These are phyloP conservation scores for Zymoseptoria passerinii DNA, from an alignment of 2,329 filamentous ascomycete species.

Conservation along the genomic window DNA sequence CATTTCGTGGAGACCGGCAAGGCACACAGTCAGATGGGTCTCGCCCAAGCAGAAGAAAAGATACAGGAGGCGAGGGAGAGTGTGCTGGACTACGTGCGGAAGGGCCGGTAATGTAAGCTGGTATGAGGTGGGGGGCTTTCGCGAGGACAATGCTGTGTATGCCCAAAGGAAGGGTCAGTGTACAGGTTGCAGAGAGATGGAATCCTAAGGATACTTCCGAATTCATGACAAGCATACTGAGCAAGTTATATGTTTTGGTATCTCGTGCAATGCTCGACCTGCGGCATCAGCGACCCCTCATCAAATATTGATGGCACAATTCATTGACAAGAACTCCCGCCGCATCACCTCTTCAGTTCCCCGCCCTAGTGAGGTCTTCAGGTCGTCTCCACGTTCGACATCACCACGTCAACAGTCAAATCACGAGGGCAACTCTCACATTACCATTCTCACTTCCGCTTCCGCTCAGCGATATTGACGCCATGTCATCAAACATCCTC, in stretches of 20 bases:
- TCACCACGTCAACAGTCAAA: background rate
- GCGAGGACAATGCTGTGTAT: background rate
- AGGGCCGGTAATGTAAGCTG: slow-evolving; percentile 46
- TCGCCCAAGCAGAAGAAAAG: slow-evolving; percentile 70
- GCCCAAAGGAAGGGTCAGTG: background rate
- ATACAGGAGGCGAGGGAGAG: slow-evolving; percentile 66
- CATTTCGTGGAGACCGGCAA: slow-evolving; percentile 65
- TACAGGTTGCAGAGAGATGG: background rate
- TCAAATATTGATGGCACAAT: background rate
- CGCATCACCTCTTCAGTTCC: background rate
- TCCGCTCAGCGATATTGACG: background rate
- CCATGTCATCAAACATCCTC: slow-evolving; percentile 40
- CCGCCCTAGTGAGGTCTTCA: no score
- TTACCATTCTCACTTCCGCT: background rate
- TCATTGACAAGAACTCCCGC: background rate
- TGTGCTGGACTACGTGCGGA: slow-evolving; percentile 83
- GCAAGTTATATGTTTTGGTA: no score
- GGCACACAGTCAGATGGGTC: slow-evolving; percentile 62
- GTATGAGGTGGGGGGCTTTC: background rate
- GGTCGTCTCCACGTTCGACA: background rate
- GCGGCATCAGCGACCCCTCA: background rate
- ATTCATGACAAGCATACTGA: background rate
- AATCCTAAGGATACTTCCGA: background rate
- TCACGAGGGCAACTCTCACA: background rate
- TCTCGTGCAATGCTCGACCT: no score